These are phyloP conservation scores for Purshia tridentata DNA, from an alignment of 306 rosid genomes.

Conservation along the genomic window DNA sequence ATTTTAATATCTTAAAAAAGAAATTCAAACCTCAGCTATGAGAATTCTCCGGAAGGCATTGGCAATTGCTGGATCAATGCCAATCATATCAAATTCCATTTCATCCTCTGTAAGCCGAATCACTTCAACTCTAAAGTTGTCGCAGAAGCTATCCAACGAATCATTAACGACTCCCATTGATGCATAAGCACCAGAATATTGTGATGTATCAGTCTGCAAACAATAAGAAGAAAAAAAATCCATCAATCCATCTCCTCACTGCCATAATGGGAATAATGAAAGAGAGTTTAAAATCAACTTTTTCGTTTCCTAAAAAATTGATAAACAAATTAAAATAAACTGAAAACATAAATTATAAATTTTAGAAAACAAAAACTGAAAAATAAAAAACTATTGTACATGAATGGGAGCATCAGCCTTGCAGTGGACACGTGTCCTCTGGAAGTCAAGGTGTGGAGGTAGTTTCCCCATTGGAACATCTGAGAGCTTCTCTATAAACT, in stretches of 20 bases:
- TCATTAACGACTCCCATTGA: slow-evolving; percentile 70
- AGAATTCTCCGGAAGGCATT: slow-evolving; percentile 94
- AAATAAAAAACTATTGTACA: slow-evolving; percentile 7
- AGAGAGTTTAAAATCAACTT: background rate
- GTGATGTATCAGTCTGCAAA: slow-evolving; percentile 79
- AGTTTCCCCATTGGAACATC: slow-evolving; percentile 46
- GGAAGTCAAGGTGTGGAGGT: slow-evolving; percentile 39
- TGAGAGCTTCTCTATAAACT: slow-evolving; percentile 37
- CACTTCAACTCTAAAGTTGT: slow-evolving; percentile 79
- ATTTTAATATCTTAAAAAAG: background rate
- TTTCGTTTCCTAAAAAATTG: too few relatives aligned
- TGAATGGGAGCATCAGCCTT: slow-evolving; percentile 50
- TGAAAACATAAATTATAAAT: background rate
- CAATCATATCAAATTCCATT: slow-evolving; percentile 92
- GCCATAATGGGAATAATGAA: background rate
- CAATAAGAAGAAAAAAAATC: slow-evolving; percentile 13
- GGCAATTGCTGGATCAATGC: slow-evolving; percentile 88
- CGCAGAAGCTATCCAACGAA: slow-evolving; percentile 54
- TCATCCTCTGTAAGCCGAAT: slow-evolving; percentile 48
- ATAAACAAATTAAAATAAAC: background rate
- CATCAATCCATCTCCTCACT: background rate
- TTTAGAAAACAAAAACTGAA: background rate
- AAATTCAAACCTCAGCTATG: slow-evolving; percentile 76
- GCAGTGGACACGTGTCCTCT: slow-evolving; percentile 53
- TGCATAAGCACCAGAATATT: slow-evolving; percentile 81